Conservation (phyloP, 768 basidiomycete genomes). For the Lyophyllum shimeji region DNA sequence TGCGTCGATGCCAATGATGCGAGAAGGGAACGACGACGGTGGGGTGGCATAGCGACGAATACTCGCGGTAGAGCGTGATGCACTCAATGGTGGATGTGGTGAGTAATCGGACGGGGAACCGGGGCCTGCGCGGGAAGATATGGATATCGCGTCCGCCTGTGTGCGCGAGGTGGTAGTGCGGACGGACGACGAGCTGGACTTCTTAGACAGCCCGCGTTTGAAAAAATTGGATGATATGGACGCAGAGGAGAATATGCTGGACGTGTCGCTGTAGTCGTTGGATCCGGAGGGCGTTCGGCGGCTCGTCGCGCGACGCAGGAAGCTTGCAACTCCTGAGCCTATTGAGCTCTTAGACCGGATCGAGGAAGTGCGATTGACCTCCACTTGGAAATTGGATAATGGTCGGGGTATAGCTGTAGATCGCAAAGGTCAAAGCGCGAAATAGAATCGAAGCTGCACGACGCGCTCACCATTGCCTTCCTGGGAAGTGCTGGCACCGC, state of each 20-base stretch:
- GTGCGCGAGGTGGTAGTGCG: constrained; percentile 39
- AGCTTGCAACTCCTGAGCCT: constrained; percentile 47
- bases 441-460: not conserved
- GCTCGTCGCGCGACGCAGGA: constrained; percentile 51
- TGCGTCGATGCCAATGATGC: constrained; percentile 33
- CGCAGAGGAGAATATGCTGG: constrained; percentile 41
- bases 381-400: constrained; percentile 40
- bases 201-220: constrained; percentile 42
- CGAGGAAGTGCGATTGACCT: constrained; percentile 49
- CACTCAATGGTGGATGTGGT: constrained; percentile 27
- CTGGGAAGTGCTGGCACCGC: constrained; percentile 24
- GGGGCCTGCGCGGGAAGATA: constrained; percentile 40
- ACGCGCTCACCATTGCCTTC: constrained; percentile 34
- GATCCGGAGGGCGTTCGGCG: constrained; percentile 32
- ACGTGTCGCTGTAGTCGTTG: constrained; percentile 47
- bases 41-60: constrained; percentile 49
- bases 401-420: constrained; percentile 33
- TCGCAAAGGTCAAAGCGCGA: constrained; percentile 1
- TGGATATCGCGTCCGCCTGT: constrained; percentile 39
- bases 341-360: constrained; percentile 52
- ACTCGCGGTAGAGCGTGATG: constrained; percentile 43
- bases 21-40: constrained; percentile 57
- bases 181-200: constrained; percentile 50
- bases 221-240: constrained; percentile 40
- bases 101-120: constrained; percentile 29